Conservation (phyloP, 208 protist species). For the Porcisia deanei region DNA sequence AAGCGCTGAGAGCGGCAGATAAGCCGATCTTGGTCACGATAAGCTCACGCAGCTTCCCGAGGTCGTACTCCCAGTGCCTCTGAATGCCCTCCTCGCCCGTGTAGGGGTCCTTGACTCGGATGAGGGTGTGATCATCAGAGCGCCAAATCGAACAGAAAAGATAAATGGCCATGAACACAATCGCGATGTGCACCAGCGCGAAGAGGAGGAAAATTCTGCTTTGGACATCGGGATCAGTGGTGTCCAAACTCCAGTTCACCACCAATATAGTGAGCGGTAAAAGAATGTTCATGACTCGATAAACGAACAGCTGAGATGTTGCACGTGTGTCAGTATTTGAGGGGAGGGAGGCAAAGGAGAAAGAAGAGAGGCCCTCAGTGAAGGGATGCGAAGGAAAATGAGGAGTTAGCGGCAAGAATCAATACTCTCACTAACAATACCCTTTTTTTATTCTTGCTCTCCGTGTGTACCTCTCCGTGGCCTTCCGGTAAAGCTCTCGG, state of each 20-base stretch:
- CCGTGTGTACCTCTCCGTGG: too few relatives aligned
- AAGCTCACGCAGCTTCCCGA: constrained; percentile 68
- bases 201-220: constrained; percentile 55
- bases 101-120: constrained; percentile 62
- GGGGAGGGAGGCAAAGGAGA: background rate
- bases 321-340: background rate
- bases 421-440: too few relatives aligned
- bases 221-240: constrained; percentile 69
- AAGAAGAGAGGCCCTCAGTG: too few relatives aligned
- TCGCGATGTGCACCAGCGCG: constrained; percentile 48
- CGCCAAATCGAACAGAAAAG: constrained; percentile 58
- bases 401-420: too few relatives aligned
- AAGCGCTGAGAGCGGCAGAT: constrained; percentile 47
- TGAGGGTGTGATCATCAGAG: constrained; percentile 33
- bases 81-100: constrained; percentile 46
- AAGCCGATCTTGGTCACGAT: constrained; percentile 62
- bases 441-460: too few relatives aligned
- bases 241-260: constrained; percentile 84
- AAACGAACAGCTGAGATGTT: background rate
- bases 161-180: constrained; percentile 45
- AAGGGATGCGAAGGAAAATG: too few relatives aligned
- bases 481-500: background rate
- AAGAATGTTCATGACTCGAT: constrained; percentile 66
- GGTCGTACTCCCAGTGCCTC: constrained; percentile 71
- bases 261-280: constrained; percentile 67